Evolutionary conservation across 805 yeast genomes (phyloP), one percentile per base, ranked within the genome.

Genomic region (Yamadazyma philogaea): DNA sequence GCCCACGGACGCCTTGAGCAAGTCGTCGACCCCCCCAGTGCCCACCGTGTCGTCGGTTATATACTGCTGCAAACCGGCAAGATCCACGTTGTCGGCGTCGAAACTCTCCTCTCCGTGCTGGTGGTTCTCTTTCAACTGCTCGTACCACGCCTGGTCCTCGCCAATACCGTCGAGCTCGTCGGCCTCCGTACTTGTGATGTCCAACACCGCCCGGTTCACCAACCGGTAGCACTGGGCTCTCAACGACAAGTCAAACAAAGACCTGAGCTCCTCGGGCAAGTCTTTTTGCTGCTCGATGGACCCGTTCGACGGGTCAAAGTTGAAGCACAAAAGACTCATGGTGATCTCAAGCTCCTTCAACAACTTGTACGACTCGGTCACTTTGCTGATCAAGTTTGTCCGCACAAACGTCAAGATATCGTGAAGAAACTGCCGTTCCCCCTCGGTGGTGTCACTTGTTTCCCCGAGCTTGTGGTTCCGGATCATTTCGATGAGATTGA

Each of bases 401-500:
- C 81, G 72, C 7, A 85, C 82, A 61, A 84, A 84, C 7, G 64
- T 56, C 16, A 84, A 71, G 3, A 84, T 72, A 12, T 63, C 68
- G 42, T 75, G 60, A 32, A 84, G 69, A 49, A 83, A 84, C 30
- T 78, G 79, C 34, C 60, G 60, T n/a, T 55, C 61, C 3, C 41
- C 34, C 6, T 52, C 57, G 17, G 40, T 44, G 16, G 43, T 39
- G 20, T 47, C 45, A 18, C 34, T 37, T 14, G 34, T 30, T n/a
- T 45, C 45, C 7, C 40, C 35, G 6, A 56, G 40, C 35, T 59
- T 60, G 24, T 80, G 78, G n/a, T 57, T 57, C 30, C 91, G 64
- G 28, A 89, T 87, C 78, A 85, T 80, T 61, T 90, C 96, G 28
- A 88, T 81, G 49, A 90, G 67, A 53, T 83, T 84, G 49, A 88